These are phyloP conservation scores for Allium fistulosum DNA, from an alignment of 106 monocot species.

Conservation along the genomic window DNA sequence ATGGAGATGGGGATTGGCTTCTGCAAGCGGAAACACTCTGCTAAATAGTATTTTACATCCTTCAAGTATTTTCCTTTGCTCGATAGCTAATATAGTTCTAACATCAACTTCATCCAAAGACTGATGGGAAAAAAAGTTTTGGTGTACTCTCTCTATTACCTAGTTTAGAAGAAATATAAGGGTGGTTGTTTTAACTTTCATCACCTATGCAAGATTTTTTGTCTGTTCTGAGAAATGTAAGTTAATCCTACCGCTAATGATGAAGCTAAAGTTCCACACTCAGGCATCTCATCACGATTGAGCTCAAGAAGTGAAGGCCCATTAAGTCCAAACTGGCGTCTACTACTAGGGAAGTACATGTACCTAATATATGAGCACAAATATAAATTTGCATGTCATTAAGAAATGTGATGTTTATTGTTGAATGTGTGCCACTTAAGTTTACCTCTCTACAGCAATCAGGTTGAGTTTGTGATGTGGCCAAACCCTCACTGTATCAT, in stretches of 20 bases:
- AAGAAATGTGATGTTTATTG: too few relatives aligned
- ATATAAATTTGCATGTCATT: too few relatives aligned
- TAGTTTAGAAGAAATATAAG: constrained; percentile 13
- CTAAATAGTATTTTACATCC: constrained; percentile 95
- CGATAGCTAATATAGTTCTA: constrained; percentile 78
- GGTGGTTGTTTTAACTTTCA: too few relatives aligned
- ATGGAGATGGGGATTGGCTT: constrained; percentile 79
- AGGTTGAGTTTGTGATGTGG: constrained; percentile 93
- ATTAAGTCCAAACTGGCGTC: constrained; percentile 85
- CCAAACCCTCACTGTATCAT: constrained; percentile 89
- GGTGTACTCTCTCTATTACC: constrained; percentile 90
- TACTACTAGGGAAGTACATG: constrained; percentile 86
- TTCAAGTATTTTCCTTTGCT: constrained; percentile 70
- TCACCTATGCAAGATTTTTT: neutral
- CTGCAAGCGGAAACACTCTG: constrained; percentile 86
- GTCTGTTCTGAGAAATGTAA: neutral
- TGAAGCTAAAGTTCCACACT: constrained; percentile 87
- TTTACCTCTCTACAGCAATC: constrained; percentile 93
- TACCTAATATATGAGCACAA: neutral
- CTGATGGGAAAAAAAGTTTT: constrained; percentile 67
- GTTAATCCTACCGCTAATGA: constrained; percentile 47
- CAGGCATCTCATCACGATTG: constrained; percentile 86
- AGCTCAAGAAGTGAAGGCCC: constrained; percentile 97
- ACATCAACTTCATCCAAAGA: constrained; percentile 71
- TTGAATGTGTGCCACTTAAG: too few relatives aligned